Evolutionary conservation across 768 basidiomycete species (phyloP), one percentile per base, ranked within the genome.

Genomic region (Epithele typhae): DNA sequence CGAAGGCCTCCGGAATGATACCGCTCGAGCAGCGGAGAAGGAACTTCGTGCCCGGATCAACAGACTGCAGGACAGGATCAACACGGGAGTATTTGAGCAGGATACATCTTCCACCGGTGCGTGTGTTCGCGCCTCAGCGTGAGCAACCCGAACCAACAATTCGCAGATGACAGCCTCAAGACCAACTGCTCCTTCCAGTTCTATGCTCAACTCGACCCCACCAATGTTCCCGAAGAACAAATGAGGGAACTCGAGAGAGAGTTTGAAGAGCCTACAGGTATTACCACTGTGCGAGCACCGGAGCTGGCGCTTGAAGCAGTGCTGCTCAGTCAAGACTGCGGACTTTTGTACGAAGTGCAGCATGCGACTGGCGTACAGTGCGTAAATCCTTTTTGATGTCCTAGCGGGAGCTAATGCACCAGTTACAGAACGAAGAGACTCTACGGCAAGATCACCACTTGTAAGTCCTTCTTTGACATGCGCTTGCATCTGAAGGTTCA

Each of bases 321-420:
- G 6, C 60, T 92, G 1, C 58, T 93, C 38, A 93, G 92, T 61
- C 78, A 77, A 57, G 78, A 87, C 49, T 95, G 92, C 59, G 92
- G 88, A 3, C 64, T 92, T 32, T 63, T 91, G 32, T 81, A 82
- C 40, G 82, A 83, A 48, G 58, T 91, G 4, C 72, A 71, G 22
- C 76, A 82, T 19, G 79, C 82, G 0, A 73, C 80, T 36, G 91
- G 91, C 0, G 59, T 93, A 40, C 77, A 85, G 84, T 87, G 51
- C 19, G 71, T 43, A 30, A n/a, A 18, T 10, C 14, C 18, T 15
- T n/a, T n/a, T n/a, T n/a, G 8, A 11, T 32, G 5, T 9, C n/a
- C 12, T 9, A 4, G 6, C 32, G 5, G 15, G 4, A 8, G 17
- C 1, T 24, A 35, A 33, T 49, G 8, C 17, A 35, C 6, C 36